Evolutionary conservation across 1,284 basidiomycete species (phyloP), one percentile per base, ranked within the genome.

Genomic region (Ustilago tritici): DNA sequence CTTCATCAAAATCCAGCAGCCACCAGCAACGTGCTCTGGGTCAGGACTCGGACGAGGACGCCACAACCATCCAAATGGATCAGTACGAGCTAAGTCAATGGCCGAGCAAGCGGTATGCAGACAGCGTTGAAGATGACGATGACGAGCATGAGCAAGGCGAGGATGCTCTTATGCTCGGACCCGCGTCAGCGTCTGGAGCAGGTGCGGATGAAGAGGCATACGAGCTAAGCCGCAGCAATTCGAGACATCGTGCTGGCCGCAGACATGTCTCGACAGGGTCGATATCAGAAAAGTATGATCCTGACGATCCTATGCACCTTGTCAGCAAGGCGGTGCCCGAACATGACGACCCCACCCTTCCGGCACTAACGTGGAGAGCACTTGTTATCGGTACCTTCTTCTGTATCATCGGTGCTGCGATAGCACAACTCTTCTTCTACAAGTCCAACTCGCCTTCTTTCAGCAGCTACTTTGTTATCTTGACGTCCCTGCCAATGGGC

Each of bases 381-480:
- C 67, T 89, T 5, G 17, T 89, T 6, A 86, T 90, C n/a, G 90
- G 90, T 1, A 85, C 83, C 2, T 70, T 88, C 47, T 89, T 90
- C 78, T 89, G 89, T 67, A 74, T 89, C 15, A 78, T 90, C 1
- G 90, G 90, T 7, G 89, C 89, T 11, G 86, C 87, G 35, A 68
- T 81, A 65, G 76, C 77, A 3, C 76, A 84, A 70, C 71, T 83
- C 14, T 84, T 84, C 64, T 84, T 84, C 70, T 84, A 83, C 79
- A 84, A 84, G 65, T 84, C 77, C 43, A 81, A 81, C 56, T 81
- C 79, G 56, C 89, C 89, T 0, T 85, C 84, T 1, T 89, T 90
- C 82, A 88, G 88, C 40, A 85, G 84, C 28, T 90, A 89, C 85
- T 89, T 90, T 82, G 88, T 90, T 71, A 88, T 90, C 56, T 85